Percentiles rank a stretch among this genome's conserved stretches.
These are phyloP conservation scores for Zopfochytrium polystomum DNA, from an alignment of 371 early-diverging fungal genomes.

Conservation along the genomic window DNA sequence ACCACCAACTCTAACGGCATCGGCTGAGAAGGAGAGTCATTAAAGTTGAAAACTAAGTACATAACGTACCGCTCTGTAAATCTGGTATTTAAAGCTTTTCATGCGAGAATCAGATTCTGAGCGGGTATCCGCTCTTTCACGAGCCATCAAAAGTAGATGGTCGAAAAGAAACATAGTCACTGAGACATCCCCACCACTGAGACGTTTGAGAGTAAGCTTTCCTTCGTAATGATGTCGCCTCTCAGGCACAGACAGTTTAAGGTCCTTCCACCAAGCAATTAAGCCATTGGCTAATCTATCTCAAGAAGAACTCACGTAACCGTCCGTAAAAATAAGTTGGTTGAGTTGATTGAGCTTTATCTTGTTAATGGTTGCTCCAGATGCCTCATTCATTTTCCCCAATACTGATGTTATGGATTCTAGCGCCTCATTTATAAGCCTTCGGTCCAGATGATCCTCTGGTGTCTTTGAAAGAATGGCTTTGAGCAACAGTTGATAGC, in stretches of 20 bases:
- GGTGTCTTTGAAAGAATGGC: slow-evolving; percentile 84
- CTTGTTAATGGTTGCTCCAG: slow-evolving; percentile 78
- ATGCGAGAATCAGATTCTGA: too few relatives aligned
- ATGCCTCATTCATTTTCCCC: slow-evolving; percentile 72
- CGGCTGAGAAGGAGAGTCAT: too few relatives aligned
- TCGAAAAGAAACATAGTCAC: slow-evolving; percentile 81
- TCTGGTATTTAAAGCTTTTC: too few relatives aligned
- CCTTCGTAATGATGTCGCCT: slow-evolving; percentile 78
- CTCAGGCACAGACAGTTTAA: slow-evolving; percentile 66
- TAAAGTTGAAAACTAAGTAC: too few relatives aligned
- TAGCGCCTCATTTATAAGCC: slow-evolving; percentile 58
- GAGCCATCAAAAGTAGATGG: slow-evolving; percentile 76
- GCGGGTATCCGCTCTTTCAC: slow-evolving; percentile 54
- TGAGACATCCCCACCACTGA: slow-evolving; percentile 56
- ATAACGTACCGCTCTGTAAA: too few relatives aligned
- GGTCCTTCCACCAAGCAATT: slow-evolving; percentile 47
- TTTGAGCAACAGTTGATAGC: slow-evolving; percentile 82
- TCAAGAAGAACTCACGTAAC: slow-evolving; percentile 2
- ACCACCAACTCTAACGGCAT: too few relatives aligned
- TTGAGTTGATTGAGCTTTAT: slow-evolving; percentile 59
- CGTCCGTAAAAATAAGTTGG: slow-evolving; percentile 30
- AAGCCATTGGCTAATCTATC: neutral
- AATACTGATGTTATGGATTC: slow-evolving; percentile 65
- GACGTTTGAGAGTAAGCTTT: slow-evolving; percentile 65
- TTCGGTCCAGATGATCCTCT: slow-evolving; percentile 73